Evolutionary conservation across 495 filamentous ascomycete genomes (phyloP).

Genomic region (Penicillium flavigenum): DNA sequence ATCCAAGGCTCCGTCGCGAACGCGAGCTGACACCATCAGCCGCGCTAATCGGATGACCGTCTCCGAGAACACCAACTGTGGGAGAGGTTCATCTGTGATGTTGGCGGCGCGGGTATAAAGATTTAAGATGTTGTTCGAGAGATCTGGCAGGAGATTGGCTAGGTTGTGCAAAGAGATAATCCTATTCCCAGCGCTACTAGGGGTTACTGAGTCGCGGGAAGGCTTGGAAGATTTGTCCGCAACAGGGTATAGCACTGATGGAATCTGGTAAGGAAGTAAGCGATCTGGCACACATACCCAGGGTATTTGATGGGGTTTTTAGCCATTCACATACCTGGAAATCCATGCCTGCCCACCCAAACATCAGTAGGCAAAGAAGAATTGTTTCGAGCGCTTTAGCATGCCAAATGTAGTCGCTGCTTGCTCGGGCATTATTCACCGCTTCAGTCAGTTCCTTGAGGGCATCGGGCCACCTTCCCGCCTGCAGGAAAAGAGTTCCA

Average conservation of each 20-base stretch:
- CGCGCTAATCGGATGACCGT: constrained; percentile 76
- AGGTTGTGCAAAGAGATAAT: constrained; percentile 62
- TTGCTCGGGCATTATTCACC: constrained; percentile 70
- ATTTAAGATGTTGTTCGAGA: constrained; percentile 78
- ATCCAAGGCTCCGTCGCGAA: constrained; percentile 66
- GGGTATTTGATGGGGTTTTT: constrained; percentile 1
- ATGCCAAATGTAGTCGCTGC: constrained; percentile 94
- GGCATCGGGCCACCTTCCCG: constrained; percentile 87
- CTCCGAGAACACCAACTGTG: constrained; percentile 78
- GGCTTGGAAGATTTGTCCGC: constrained; percentile 54
- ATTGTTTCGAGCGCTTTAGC: constrained; percentile 91
- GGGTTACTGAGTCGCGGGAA: constrained; percentile 44
- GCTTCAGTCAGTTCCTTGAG: constrained; percentile 81
- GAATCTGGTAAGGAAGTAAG: constrained; percentile 48
- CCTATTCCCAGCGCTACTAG: constrained; percentile 46
- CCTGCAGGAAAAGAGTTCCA: constrained; percentile 81
- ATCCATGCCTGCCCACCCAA: constrained; percentile 81
- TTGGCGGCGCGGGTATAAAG: constrained; percentile 74
- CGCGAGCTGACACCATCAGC: constrained; percentile 66
- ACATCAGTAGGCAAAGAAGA: constrained; percentile 75
- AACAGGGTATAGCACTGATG: constrained; percentile 59
- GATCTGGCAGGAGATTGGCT: constrained; percentile 62
- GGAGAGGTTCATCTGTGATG: constrained; percentile 77
- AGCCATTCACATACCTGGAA: constrained; percentile 63
- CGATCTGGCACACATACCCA: background rate